Evolutionary conservation across 306 rosid species (phyloP), one percentile per base, ranked within the genome.

Genomic region (Argentina anserina): DNA sequence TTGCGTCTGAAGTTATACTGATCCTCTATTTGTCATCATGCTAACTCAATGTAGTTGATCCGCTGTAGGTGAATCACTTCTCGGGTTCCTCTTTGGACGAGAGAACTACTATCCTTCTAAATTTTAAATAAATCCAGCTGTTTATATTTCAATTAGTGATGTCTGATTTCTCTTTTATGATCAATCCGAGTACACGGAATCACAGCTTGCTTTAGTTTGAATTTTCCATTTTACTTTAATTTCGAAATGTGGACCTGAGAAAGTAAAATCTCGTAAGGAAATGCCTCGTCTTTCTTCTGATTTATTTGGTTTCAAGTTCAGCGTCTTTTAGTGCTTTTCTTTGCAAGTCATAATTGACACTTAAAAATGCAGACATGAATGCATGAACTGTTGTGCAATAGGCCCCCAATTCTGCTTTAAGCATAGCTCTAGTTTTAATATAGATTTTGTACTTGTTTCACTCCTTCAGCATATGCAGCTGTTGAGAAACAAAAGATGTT

Each of bases 271-370:
- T 34, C 36, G 4, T 52, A 52, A 52, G 11, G 64, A 53, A 52
- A 21, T 23, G 74, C 28, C 39, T 17, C 49, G 39, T 14, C 40
- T 67, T 70, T 53, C 37, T 23, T 37, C 63, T 71, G 65, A 67
- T 49, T 64, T 31, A 31, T 69, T 63, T 64, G 40, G 67, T 62
- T 76, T 73, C 73, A 36, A 26, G 71, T 58, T 26, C 23, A 74
- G 71, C 72, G 45, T 67, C 72, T 75, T 75, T 72, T 47, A 9
- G 64, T 79, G 47, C 72, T 21, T 75, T 70, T 75, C 28, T 34
- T 53, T 8, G 42, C 73, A 21, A 37, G 65, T 66, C 78, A 29
- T 60, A 13, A 41, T 23, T 52, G 81, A 39, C 67, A 63, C 25
- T 64, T 40, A 1, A 50, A 53, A 56, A 33, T 67, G 7, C 58